phyloP scores from a whole-genome alignment of 495 filamentous ascomycete species.

The Xylaria longipes region DNA sequence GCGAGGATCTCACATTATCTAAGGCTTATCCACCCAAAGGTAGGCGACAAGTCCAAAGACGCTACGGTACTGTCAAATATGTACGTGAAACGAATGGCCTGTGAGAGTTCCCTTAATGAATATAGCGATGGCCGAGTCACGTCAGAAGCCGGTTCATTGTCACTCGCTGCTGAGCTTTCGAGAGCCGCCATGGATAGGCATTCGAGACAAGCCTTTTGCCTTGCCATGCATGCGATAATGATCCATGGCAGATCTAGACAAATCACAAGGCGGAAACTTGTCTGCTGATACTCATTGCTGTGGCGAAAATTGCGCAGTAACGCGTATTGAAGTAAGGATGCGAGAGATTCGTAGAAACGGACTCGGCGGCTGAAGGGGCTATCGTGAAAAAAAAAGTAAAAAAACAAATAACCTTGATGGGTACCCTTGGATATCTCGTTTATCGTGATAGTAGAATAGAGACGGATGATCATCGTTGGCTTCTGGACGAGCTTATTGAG shows the following conservation, averaged over 20 bases:
- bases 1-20: conserved; percentile 14
- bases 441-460: background rate
- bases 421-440: conserved; percentile 14
- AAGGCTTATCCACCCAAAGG: conserved; percentile 12
- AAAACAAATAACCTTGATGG: conserved; percentile 19
- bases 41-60: conserved; percentile 22
- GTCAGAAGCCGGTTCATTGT: background rate
- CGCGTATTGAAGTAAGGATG: conserved; percentile 38
- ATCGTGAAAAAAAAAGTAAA: conserved; percentile 27
- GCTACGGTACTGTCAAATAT: conserved; percentile 34
- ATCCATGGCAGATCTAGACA: conserved; percentile 15
- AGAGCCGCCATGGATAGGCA: conserved; percentile 12
- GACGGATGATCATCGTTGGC: conserved; percentile 48
- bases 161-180: background rate
- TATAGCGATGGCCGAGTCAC: conserved; percentile 8
- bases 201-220: conserved; percentile 11
- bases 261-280: conserved; percentile 9
- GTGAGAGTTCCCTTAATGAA: conserved; percentile 11
- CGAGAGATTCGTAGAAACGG: conserved; percentile 38
- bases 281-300: conserved; percentile 26
- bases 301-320: conserved; percentile 32
- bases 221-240: conserved; percentile 12
- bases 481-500: conserved; percentile 57
- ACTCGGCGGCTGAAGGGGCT: conserved; percentile 32
- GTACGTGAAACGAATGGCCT: conserved; percentile 40